Evolutionary conservation across 306 rosid species (phyloP), one percentile per base, ranked within the genome.

Genomic region (Castanopsis chinensis): DNA sequence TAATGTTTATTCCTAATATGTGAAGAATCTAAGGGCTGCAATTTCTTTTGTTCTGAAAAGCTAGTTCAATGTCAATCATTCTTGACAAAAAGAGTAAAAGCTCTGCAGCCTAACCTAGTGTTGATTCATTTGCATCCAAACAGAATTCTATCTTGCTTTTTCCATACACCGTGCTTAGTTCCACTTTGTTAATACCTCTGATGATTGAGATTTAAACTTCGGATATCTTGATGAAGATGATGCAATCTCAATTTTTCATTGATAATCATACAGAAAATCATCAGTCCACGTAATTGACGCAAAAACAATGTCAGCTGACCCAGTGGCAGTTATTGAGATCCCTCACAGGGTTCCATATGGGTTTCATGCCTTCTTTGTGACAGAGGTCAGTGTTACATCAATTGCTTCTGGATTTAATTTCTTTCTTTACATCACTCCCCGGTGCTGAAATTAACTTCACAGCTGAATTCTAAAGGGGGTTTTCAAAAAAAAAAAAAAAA

Each of bases 301-400:
- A 21, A 90, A 90, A 88, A 94, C 97, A 74, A 90, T 94, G 97
- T 91, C 99, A 75, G 20, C 90, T 32, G 94, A 94, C 52, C 97
- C 97, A 6, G 91, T 94, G 75, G 99, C 97, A 30, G 90, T 92
- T 61, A 85, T 94, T 45, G 94, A 94, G 72, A 84, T 94, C 86
- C 99, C 97, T 3, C 87, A 84, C 3, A 84, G 97, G 86, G 97
- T 91, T 85, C 99, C 99, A 27, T 89, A 89, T 59, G 97, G 99
- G 69, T 92, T 94, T 77, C 99, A 92, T 85, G 97, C 97, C 79
- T 89, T 92, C 87, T 94, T 92, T 74, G 92, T 92, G 53, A 85
- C 97, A 30, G 94, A 92, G 97, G 99, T 94, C 74, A 78, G 95
- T 75, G 83, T 84, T 60, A 49, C 75, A 45, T 71, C 74, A 27